Base-by-base conservation (phyloP, 768 basidiomycete species). In the Kwoniella sp. region DNA sequence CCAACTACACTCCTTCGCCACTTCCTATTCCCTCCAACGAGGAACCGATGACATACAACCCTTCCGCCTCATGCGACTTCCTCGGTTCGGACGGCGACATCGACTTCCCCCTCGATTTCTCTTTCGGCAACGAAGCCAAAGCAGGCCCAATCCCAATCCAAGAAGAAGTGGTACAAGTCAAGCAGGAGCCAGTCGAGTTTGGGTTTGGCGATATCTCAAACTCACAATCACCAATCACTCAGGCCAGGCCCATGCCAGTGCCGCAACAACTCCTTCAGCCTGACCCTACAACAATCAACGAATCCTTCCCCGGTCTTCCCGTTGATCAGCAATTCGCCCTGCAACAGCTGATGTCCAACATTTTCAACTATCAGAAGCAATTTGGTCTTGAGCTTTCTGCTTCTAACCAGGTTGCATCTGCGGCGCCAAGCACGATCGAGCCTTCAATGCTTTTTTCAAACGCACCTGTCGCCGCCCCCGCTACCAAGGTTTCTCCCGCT, bases 1-100 rank as follows among this genome's bases (percentile, higher is more conserved):
- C 72, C 29, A 74, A 74, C 47, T 63, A 66, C 30, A 77, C 75
- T 13, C 75, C 75, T 13, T 74, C 73, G 8, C 75, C 75, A 37
- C 63, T 67, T 7, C 62, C 66, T n/a, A 22, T 63, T 3, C 51
- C 56, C 55, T 41, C 55, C 11, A 57, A 23, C 38, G 56, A 58
- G 34, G 66, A 61, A 51, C 60, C 66, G 30, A 28, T 62, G 20
- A 60, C 64, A 20, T 51, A 61, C 47, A 58, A 62, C 37, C 66
- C 58, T 26, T 51, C 48, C 2, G 28, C 26, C 34, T 60, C 52
- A 30, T 71, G 55, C 52, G 63, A 61, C 52, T 66, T 65, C 64
- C 37, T 58, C 37, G 61, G 55, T 29, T 22, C 17, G 17, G 66
- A 67, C n/a, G 41, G 22, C 37, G 25, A 29, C 23, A 65, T 65